Evolutionary conservation across 768 basidiomycete genomes (phyloP).

Genomic region (Suillus discolor): DNA sequence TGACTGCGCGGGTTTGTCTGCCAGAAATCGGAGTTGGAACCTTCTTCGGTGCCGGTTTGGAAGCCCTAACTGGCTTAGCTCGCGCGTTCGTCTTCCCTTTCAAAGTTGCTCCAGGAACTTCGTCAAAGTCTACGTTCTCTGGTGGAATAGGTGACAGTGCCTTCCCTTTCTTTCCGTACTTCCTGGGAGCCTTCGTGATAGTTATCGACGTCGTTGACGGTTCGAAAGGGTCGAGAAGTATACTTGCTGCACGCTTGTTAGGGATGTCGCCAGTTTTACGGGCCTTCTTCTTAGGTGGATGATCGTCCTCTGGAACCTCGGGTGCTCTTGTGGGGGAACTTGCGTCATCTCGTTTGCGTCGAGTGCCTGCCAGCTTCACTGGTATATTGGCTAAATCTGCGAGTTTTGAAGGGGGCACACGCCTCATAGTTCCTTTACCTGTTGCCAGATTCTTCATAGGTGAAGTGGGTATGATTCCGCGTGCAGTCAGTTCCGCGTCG

Average conservation of each 20-base stretch:
- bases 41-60: conserved; percentile 11
- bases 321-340: conserved; percentile 3
- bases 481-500: neutral
- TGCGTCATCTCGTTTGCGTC: conserved; percentile 28
- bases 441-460: neutral
- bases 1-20: conserved; percentile 17
- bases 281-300: conserved; percentile 24
- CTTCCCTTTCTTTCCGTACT: conserved; percentile 36
- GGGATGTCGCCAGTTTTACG: neutral
- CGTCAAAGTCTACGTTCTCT: conserved; percentile 33
- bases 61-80: conserved; percentile 21
- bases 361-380: conserved; percentile 23
- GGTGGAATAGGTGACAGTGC: conserved; percentile 30
- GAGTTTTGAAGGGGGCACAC: conserved; percentile 3
- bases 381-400: conserved; percentile 3
- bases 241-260: conserved; percentile 1
- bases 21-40: neutral
- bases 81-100: conserved; percentile 10
- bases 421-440: neutral
- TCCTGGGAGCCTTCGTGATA: conserved; percentile 25
- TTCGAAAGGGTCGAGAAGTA: neutral
- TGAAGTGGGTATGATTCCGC: neutral
- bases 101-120: conserved; percentile 25
- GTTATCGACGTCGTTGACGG: conserved; percentile 12
- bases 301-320: conserved; percentile 6